phyloP scores from a whole-genome alignment of 1,284 basidiomycete genomes.

The Ceratobasidium sp. region DNA sequence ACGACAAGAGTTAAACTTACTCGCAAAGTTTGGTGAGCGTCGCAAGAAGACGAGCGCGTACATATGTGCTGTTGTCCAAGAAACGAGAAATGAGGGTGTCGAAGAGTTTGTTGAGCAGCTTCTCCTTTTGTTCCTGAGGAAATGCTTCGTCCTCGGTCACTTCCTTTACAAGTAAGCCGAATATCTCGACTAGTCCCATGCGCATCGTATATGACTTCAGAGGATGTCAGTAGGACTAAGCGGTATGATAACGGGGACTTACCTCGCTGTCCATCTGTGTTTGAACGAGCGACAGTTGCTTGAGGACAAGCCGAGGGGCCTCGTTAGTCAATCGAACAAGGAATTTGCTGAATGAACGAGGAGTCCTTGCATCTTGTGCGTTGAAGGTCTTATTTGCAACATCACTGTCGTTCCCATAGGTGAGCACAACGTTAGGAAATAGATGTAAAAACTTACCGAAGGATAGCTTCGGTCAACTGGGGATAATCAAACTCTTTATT shows the following conservation, averaged over 20 bases:
- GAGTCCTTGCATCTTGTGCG: constrained; percentile 87
- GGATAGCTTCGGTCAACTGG: constrained; percentile 89
- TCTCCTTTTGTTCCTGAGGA: constrained; percentile 70
- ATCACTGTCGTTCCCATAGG: constrained; percentile 61
- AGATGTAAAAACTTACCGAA: constrained; percentile 58
- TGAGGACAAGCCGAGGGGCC: constrained; percentile 85
- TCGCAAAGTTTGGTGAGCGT: constrained; percentile 77
- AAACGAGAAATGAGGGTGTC: constrained; percentile 86
- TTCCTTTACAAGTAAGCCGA: constrained; percentile 83
- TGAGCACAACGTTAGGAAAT: constrained; percentile 14
- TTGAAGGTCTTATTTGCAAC: constrained; percentile 82
- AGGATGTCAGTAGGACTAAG: constrained; percentile 27
- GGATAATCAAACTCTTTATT: constrained; percentile 89
- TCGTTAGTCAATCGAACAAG: constrained; percentile 84
- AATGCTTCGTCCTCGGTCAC: constrained; percentile 70
- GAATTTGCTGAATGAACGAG: constrained; percentile 87
- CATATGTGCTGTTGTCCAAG: constrained; percentile 90
- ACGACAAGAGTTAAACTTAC: constrained; percentile 53
- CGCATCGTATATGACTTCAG: constrained; percentile 92
- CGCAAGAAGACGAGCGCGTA: constrained; percentile 86
- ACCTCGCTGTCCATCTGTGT: constrained; percentile 94
- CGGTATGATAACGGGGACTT: constrained; percentile 47
- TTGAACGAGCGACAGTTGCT: constrained; percentile 88
- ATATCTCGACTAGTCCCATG: constrained; percentile 88
- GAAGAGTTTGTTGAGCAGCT: constrained; percentile 86